phyloP scores from a whole-genome alignment of 345 rosid species.

The Eucalyptus polybractea region DNA sequence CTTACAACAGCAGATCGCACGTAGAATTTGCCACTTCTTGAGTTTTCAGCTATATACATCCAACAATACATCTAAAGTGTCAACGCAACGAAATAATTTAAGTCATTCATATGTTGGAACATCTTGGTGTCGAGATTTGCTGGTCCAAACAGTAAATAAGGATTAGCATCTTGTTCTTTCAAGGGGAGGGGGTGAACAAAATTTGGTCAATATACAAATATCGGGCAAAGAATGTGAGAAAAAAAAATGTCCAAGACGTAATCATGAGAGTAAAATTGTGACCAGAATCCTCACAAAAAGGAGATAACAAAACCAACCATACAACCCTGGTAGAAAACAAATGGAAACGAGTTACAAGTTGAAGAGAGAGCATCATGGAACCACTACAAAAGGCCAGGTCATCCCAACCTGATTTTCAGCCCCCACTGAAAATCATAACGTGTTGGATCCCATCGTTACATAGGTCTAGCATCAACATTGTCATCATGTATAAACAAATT shows the following conservation, averaged over 20 bases:
- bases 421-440: neutral
- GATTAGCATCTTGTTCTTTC: neutral
- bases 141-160: neutral
- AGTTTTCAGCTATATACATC: neutral
- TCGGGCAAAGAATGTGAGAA: neutral
- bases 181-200: neutral
- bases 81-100: neutral
- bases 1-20: neutral
- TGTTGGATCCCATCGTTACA: neutral
- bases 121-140: neutral
- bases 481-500: neutral
- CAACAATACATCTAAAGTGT: neutral
- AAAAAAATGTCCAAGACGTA: neutral
- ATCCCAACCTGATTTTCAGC: neutral
- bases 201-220: neutral
- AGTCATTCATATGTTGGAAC: neutral
- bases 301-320: neutral
- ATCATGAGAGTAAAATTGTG: neutral
- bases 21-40: neutral
- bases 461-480: neutral
- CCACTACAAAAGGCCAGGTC: neutral
- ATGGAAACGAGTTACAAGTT: neutral
- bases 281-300: neutral
- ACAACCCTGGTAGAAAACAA: neutral
- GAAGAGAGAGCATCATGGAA: neutral